phyloP scores from a whole-genome alignment of 2,329 filamentous ascomycete species.

The Sporothrix brunneoviolacea region DNA sequence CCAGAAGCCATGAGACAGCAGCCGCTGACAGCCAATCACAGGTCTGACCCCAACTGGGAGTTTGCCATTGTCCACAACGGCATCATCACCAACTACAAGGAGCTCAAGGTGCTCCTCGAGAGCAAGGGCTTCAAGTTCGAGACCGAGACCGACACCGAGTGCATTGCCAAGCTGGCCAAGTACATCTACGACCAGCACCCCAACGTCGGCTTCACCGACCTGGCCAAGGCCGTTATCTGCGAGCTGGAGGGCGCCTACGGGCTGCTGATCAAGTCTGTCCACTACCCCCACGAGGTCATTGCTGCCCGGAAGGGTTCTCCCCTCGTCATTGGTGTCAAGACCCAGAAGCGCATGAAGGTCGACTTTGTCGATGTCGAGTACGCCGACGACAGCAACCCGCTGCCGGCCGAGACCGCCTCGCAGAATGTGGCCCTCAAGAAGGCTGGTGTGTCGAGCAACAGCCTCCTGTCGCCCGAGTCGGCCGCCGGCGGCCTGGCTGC shows the following conservation, averaged over 20 bases:
- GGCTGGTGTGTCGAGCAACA: constrained; percentile 66
- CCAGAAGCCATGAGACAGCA: neutral
- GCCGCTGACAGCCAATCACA: constrained; percentile 28
- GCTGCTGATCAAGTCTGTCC: constrained; percentile 94
- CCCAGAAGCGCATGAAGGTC: constrained; percentile 98
- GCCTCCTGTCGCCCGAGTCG: constrained; percentile 53
- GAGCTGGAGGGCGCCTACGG: constrained; percentile 98
- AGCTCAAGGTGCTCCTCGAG: constrained; percentile 86
- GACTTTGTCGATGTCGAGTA: constrained; percentile 99
- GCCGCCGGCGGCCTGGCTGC: constrained; percentile 57
- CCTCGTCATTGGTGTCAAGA: constrained; percentile 93
- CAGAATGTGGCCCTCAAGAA: constrained; percentile 98
- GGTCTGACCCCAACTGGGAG: constrained; percentile 91
- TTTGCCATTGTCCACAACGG: constrained; percentile 98
- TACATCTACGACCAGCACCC: constrained; percentile 96
- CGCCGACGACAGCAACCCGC: constrained; percentile 72
- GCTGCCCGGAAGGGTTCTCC: constrained; percentile 98
- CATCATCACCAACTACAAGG: constrained; percentile 99
- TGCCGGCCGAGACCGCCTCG: constrained; percentile 88
- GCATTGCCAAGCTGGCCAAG: constrained; percentile 97
- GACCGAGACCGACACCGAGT: constrained; percentile 98
- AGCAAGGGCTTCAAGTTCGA: constrained; percentile 97
- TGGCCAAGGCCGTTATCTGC: constrained; percentile 96
- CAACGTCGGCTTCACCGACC: constrained; percentile 88
- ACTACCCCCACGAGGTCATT: constrained; percentile 97